Base-by-base conservation (phyloP, 441 rosid genomes). In the Gossypium aridum region DNA sequence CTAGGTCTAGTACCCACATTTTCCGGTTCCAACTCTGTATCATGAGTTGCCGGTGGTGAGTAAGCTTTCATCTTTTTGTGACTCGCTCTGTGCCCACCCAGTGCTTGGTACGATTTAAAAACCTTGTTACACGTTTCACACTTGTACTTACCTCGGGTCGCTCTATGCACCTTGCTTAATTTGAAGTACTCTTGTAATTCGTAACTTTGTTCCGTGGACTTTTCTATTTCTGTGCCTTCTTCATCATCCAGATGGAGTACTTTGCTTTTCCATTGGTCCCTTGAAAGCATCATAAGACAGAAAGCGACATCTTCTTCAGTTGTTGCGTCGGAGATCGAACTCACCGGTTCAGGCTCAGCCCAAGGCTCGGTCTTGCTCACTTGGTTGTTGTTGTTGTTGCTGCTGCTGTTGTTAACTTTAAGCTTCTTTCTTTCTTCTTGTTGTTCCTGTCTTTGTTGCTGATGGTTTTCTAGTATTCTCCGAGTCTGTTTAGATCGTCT, bases 41-140 rank as follows among this genome's bases (percentile, higher is more conserved):
- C 79, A 13, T 68, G 75, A 3, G 64, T 73, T 51, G 81, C 70
- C 26, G 80, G 70, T 17, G 68, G 51, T 70, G 69, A 45, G 74
- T 45, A 3, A 69, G 80, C 39, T 77, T 82, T 88, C 53, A 85
- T 82, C 79, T 86, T 90, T 79, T 85, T 87, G 77, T 90, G 95
- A 59, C 95, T 90, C 69, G 95, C 95, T 64, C 91, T 71, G 64
- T 90, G 95, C 0, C 95, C 92, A 61, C 95, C 95, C 37, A 90
- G 73, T n/a, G 92, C 95, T 71, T 90, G 95, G 77, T 90, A 90
- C 9, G 95, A 88, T 75, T 85, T 89, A 55, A 90, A 88, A 62
- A 82, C 84, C 74, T 82, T 87, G 2, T 79, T 85, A 74, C 95
- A 90, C 31, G 95, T 87, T 64, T 88, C 92, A 54, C 92, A 90